These are phyloP conservation scores for Aureobasidium sp. DNA, from an alignment of 2,329 filamentous ascomycete species.

Conservation along the genomic window DNA sequence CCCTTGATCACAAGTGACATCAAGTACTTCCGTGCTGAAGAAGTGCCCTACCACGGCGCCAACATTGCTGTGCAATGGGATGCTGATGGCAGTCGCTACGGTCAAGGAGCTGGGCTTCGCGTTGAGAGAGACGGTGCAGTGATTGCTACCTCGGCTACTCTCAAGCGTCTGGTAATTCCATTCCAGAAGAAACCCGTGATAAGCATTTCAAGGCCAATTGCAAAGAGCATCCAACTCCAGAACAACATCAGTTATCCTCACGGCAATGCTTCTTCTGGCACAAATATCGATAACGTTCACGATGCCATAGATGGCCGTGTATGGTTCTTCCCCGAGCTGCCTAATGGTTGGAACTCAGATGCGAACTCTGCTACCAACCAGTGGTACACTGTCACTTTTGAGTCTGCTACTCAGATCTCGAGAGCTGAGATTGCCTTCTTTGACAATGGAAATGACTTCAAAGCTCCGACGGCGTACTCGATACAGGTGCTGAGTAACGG, in stretches of 20 bases:
- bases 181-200: slow-evolving; percentile 23
- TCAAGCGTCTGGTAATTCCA: slow-evolving; percentile 24
- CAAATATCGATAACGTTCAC: slow-evolving; percentile 26
- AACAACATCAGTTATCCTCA: slow-evolving; percentile 25
- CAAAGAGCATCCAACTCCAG: slow-evolving; percentile 33
- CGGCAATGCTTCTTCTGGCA: slow-evolving; percentile 28
- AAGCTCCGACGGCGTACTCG: slow-evolving; percentile 26
- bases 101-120: slow-evolving; percentile 26
- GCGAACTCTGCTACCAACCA: slow-evolving; percentile 26
- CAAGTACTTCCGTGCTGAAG: slow-evolving; percentile 37
- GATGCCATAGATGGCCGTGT: slow-evolving; percentile 35
- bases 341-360: slow-evolving; percentile 35
- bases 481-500: slow-evolving; percentile 25
- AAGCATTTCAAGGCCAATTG: slow-evolving; percentile 27
- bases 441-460: slow-evolving; percentile 26
- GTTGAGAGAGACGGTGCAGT: slow-evolving; percentile 32
- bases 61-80: slow-evolving; percentile 39
- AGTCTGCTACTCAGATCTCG: slow-evolving; percentile 23
- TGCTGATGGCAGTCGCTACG: slow-evolving; percentile 29
- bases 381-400: slow-evolving; percentile 36
- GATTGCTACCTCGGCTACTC: slow-evolving; percentile 26
- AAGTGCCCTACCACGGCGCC: slow-evolving; percentile 38
- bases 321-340: slow-evolving; percentile 35
- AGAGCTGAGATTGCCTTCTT: slow-evolving; percentile 36
- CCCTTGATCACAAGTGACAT: slow-evolving; percentile 32